phyloP scores from a whole-genome alignment of 1,284 basidiomycete species.

The Moniliophthora roreri region DNA sequence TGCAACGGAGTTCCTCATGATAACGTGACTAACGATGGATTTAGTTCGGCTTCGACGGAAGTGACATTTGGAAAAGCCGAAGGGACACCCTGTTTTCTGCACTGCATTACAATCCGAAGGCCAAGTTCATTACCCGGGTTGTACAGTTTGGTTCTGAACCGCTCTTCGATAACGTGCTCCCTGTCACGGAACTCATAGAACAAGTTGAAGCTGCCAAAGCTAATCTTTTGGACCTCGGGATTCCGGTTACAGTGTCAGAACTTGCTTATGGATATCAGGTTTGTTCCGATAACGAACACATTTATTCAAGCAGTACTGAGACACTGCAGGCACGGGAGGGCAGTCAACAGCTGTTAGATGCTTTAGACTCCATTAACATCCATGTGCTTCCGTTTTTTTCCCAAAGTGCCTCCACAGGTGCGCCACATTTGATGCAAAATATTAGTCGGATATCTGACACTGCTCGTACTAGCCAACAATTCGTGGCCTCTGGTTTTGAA shows the following conservation, averaged over 20 bases:
- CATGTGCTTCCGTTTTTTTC: conserved; percentile 79
- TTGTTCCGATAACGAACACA: not conserved
- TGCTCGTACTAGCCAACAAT: conserved; percentile 38
- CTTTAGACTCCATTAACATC: conserved; percentile 65
- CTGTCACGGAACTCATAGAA: conserved; percentile 48
- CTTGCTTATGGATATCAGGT: conserved; percentile 29
- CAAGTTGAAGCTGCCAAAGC: conserved; percentile 53
- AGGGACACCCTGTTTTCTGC: conserved; percentile 54
- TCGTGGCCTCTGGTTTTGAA: conserved; percentile 60
- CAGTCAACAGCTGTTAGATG: conserved; percentile 57
- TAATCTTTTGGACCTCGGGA: conserved; percentile 51
- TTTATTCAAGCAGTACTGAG: conserved; percentile 22
- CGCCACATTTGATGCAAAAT: conserved; percentile 13
- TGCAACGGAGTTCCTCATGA: no score
- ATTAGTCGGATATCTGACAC: conserved; percentile 3
- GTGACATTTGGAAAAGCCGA: conserved; percentile 52
- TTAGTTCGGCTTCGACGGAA: conserved; percentile 63
- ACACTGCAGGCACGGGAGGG: conserved; percentile 43
- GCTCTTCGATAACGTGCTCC: conserved; percentile 61
- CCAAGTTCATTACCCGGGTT: conserved; percentile 65
- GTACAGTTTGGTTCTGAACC: conserved; percentile 76
- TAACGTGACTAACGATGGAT: not conserved
- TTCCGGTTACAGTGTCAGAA: conserved; percentile 66
- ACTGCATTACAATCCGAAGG: conserved; percentile 62
- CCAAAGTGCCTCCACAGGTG: conserved; percentile 57